phyloP scores from a whole-genome alignment of 371 early-diverging fungal genomes.

The Mucor racemosus region DNA sequence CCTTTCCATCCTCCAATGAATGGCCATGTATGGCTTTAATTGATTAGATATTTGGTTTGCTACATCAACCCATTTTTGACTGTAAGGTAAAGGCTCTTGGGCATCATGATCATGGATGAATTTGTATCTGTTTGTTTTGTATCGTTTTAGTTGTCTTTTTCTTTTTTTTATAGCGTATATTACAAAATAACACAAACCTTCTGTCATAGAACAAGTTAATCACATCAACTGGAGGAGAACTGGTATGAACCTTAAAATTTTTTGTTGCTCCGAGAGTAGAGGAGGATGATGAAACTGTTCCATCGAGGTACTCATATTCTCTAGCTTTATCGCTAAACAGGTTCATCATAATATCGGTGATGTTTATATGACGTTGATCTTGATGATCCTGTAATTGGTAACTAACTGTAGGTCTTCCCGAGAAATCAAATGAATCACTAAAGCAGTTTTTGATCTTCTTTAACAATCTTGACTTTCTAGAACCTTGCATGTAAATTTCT shows the following conservation, averaged over 20 bases:
- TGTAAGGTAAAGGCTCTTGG: slow-evolving; percentile 39
- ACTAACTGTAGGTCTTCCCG: slow-evolving; percentile 28
- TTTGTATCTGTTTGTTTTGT: slow-evolving; percentile 33
- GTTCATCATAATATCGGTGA: slow-evolving; percentile 35
- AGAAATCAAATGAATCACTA: slow-evolving; percentile 22
- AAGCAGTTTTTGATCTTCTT: slow-evolving; percentile 28
- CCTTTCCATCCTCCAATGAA: slow-evolving; percentile 61
- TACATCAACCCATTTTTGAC: slow-evolving; percentile 30
- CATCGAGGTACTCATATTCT: slow-evolving; percentile 25
- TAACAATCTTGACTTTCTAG: slow-evolving; percentile 19
- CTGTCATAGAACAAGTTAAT: slow-evolving; percentile 49
- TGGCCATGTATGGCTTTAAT: slow-evolving; percentile 49
- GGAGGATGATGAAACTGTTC: neutral
- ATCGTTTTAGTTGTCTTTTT: neutral
- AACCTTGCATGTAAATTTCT: slow-evolving; percentile 38
- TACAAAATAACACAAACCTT: slow-evolving; percentile 14
- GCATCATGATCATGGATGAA: slow-evolving; percentile 40
- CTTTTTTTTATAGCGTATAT: neutral
- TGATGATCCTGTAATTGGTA: slow-evolving; percentile 35
- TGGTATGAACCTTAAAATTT: neutral
- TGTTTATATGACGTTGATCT: slow-evolving; percentile 28
- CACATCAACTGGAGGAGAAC: slow-evolving; percentile 39
- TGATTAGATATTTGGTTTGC: slow-evolving; percentile 43
- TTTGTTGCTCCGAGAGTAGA: neutral
- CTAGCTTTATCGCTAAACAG: slow-evolving; percentile 39